Evolutionary conservation across 2,329 filamentous ascomycete species (phyloP).

Genomic region (Venturia aucupariae): DNA sequence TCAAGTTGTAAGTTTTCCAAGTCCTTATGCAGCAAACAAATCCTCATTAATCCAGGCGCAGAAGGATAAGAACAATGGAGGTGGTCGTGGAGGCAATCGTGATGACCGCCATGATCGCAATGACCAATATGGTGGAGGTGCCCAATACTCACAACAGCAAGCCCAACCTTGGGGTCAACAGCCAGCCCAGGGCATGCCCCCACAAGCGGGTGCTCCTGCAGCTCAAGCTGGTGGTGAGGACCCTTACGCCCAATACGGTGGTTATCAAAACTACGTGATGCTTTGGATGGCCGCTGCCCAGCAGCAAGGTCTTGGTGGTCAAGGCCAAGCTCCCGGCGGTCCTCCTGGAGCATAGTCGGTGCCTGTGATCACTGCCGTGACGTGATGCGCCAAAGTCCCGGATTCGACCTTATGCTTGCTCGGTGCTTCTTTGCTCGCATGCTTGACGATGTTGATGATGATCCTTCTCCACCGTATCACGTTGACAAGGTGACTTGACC

Average conservation of each 20-base stretch:
- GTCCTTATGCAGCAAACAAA: background rate
- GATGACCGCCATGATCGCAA: constrained; percentile 26
- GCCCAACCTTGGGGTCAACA: constrained; percentile 29
- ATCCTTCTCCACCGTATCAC: constrained; percentile 5
- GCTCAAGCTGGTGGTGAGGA: constrained; percentile 45
- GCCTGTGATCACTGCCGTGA: constrained; percentile 24
- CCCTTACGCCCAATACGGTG: constrained; percentile 67
- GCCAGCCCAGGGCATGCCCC: constrained; percentile 20
- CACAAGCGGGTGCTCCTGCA: constrained; percentile 26
- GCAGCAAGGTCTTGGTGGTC: constrained; percentile 30
- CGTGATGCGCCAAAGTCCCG: constrained; percentile 24
- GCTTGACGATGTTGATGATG: constrained; percentile 21
- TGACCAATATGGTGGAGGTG: constrained; percentile 22
- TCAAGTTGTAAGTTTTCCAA: constrained; percentile 58
- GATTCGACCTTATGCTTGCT: constrained; percentile 20
- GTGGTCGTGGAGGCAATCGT: constrained; percentile 23
- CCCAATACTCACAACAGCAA: constrained; percentile 39
- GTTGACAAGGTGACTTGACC: constrained; percentile 1
- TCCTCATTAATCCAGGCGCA: constrained; percentile 20
- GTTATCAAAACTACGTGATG: constrained; percentile 70
- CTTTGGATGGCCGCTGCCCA: constrained; percentile 66
- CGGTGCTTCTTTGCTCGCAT: constrained; percentile 27
- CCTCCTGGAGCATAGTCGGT: constrained; percentile 23
- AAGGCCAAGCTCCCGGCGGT: constrained; percentile 20
- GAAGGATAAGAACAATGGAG: constrained; percentile 38